Evolutionary conservation across 2,329 filamentous ascomycete species (phyloP).

Genomic region (Orbilia oligospora): DNA sequence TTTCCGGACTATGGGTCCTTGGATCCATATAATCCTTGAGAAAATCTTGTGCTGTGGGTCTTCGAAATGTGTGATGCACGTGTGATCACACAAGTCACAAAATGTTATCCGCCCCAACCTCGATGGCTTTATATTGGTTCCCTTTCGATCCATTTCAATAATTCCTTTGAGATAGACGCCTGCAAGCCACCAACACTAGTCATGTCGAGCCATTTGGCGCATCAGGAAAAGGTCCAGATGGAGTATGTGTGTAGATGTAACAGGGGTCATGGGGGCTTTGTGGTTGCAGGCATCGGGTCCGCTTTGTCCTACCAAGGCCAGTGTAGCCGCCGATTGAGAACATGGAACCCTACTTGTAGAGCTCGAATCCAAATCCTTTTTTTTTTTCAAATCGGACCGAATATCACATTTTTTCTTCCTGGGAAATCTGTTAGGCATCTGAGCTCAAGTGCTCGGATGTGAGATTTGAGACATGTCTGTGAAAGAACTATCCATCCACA

Average conservation of each 20-base stretch:
- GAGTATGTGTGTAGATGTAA: constrained; percentile 2
- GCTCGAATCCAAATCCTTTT: not conserved
- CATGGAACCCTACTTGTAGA: constrained; percentile 9
- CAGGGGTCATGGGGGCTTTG: constrained; percentile 33
- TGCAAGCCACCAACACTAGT: constrained; percentile 49
- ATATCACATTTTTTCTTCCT: constrained; percentile 16
- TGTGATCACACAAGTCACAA: constrained; percentile 56
- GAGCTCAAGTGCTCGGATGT: constrained; percentile 20
- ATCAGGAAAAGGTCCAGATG: constrained; percentile 23
- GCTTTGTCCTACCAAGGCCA: constrained; percentile 36
- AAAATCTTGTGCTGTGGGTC: constrained; percentile 36
- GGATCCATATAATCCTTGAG: constrained; percentile 33
- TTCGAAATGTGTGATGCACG: constrained; percentile 49
- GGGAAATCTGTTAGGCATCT: not conserved
- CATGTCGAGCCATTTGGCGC: constrained; percentile 34
- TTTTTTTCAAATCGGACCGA: not conserved
- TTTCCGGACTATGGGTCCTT: constrained; percentile 16
- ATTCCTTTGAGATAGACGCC: constrained; percentile 45
- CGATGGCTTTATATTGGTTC: constrained; percentile 5
- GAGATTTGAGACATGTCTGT: constrained; percentile 50
- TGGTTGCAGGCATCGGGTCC: constrained; percentile 10
- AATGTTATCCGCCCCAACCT: constrained; percentile 36
- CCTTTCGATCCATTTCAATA: constrained; percentile 25
- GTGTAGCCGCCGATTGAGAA: constrained; percentile 32
- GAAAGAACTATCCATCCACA: constrained; percentile 22